Evolutionary conservation across 1,284 basidiomycete species (phyloP), one percentile per base, ranked within the genome.

Genomic region (Marasmius fiardii): DNA sequence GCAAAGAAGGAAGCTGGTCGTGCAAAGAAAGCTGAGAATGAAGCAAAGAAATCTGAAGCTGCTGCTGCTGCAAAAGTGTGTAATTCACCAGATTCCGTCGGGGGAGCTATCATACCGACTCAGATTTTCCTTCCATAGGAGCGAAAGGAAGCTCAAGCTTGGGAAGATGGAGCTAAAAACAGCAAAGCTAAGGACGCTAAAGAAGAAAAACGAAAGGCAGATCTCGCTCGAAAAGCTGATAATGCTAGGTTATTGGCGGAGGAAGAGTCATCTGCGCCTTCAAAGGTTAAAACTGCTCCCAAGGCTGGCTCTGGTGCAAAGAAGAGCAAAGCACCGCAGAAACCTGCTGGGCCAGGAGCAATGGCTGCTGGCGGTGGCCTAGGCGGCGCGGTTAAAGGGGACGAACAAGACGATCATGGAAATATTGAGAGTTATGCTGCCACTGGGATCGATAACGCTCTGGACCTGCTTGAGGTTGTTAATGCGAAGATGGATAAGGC

Each of bases 401-500:
- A 64, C 61, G 3, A 61, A 65, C n/a, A 64, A 63, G 48, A 59
- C 66, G n/a, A 74, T n/a, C n/a, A n/a, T 75, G 57, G 77, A 81
- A 56, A 41, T 8, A 71, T 80, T 10, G 84, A 92, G 70, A 86
- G 86, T 65, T 92, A 83, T 70, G 71, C 83, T 11, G 96, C 95
- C 5, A 90, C 88, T 20, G 95, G 94, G 12, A 81, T 98, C 54
- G 95, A 99, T 67, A 92, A 95, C 67, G 94, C 93, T 8, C 71
- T 99, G 49, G 95, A 97, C 71, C 81, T 97, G 58, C 73, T 98
- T 63, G 88, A 91, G 57, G 80, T 96, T 2, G 93, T 96, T 11
- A 96, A 85, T 52, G 91, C 92, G 7, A 94, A 92, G 78, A 88
- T 86, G 77, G 95, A 98, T 71, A 97, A 95, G 73, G 92, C 93